A percentile compares a stretch with the other conserved stretches of the same genome.
Evolutionary conservation across 1,139 yeast genomes (phyloP).

Genomic region (Waltiozyma sp.): DNA sequence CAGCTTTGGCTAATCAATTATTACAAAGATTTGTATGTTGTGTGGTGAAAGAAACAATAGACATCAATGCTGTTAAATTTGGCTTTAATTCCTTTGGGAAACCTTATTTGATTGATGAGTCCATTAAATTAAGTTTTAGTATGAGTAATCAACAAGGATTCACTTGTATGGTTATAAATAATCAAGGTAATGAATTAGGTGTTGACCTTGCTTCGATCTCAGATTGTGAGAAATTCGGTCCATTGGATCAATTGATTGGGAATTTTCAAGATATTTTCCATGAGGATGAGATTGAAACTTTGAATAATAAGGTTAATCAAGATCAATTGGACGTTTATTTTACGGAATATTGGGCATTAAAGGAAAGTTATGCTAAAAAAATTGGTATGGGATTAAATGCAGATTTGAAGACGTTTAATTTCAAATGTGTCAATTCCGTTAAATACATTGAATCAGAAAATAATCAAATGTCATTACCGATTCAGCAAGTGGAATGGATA

Average conservation of each 20-base stretch:
- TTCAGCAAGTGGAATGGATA: conserved; percentile 1
- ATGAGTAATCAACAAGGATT: conserved; percentile 48
- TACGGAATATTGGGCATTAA: conserved; percentile 60
- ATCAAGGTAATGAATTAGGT: conserved; percentile 31
- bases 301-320: conserved; percentile 16
- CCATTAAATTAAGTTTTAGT: conserved; percentile 28
- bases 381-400: conserved; percentile 52
- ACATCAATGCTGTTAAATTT: conserved; percentile 13
- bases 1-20: conserved; percentile 22
- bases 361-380: conserved; percentile 58
- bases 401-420: conserved; percentile 29
- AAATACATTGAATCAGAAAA: neutral
- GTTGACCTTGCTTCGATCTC: conserved; percentile 48
- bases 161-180: conserved; percentile 32
- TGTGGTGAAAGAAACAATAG: conserved; percentile 7
- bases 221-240: conserved; percentile 27
- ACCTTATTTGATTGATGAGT: conserved; percentile 22
- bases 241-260: conserved; percentile 23
- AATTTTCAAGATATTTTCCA: conserved; percentile 43
- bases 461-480: neutral
- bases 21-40: conserved; percentile 22
- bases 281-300: conserved; percentile 25
- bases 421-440: conserved; percentile 7
- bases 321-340: conserved; percentile 20
- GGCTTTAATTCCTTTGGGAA: conserved; percentile 27